These are phyloP conservation scores for Cryphonectria naterciae DNA, from an alignment of 2,329 filamentous ascomycete genomes.

Conservation along the genomic window DNA sequence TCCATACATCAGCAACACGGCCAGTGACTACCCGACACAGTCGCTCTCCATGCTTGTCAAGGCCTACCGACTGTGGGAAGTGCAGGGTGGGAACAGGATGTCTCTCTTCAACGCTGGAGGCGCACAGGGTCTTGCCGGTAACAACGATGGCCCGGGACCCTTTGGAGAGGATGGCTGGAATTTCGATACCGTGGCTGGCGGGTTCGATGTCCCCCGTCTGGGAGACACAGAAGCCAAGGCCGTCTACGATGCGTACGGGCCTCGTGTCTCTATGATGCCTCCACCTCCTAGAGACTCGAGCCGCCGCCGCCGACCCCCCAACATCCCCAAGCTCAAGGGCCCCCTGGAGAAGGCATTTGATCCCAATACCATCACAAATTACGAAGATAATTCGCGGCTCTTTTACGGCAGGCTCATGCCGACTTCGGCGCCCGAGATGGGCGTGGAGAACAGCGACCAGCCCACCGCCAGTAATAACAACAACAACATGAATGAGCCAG, in stretches of 20 bases:
- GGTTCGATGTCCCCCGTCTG: constrained; percentile 61
- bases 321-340: constrained; percentile 60
- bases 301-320: constrained; percentile 60
- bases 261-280: constrained; percentile 56
- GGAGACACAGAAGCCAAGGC: constrained; percentile 59
- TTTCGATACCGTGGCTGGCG: constrained; percentile 66
- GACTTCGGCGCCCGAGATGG: constrained; percentile 27
- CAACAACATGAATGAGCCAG: constrained; percentile 8
- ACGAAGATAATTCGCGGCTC: constrained; percentile 64
- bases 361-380: constrained; percentile 66
- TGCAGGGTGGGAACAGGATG: constrained; percentile 70
- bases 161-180: constrained; percentile 65
- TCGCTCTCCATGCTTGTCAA: constrained; percentile 68
- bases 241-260: constrained; percentile 61
- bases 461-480: background rate
- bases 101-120: constrained; percentile 66
- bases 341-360: constrained; percentile 69
- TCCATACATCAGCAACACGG: constrained; percentile 68
- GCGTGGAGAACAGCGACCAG: constrained; percentile 11
- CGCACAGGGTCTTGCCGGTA: constrained; percentile 53
- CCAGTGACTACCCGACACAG: constrained; percentile 64
- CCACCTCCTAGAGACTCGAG: constrained; percentile 49
- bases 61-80: constrained; percentile 76
- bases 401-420: constrained; percentile 56
- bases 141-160: constrained; percentile 38